Percentiles rank a stretch among this genome's conserved stretches.
Conservation (phyloP, 495 filamentous ascomycete species). For the Penicillium robsamsonii region DNA sequence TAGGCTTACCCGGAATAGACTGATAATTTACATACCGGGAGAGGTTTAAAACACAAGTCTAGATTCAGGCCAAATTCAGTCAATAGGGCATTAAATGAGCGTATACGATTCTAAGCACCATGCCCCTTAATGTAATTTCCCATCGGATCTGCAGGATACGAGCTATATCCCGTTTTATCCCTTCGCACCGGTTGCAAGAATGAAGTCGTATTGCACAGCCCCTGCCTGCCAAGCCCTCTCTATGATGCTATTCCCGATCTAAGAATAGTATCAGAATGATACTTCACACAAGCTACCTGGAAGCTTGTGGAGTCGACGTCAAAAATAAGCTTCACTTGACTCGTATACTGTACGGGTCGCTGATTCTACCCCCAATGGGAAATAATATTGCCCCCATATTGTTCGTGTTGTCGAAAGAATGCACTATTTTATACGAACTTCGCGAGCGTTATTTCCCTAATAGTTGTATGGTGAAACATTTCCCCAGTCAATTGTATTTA, state of each 20-base stretch:
- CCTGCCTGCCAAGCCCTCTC: neutral
- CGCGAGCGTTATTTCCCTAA: neutral
- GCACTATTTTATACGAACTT: neutral
- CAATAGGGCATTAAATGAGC: too few species aligned
- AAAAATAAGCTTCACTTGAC: neutral
- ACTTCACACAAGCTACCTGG: neutral
- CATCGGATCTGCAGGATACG: neutral
- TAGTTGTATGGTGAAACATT: neutral
- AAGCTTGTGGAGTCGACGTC: neutral
- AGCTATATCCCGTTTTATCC: neutral
- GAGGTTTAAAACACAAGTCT: too few species aligned
- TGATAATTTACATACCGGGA: too few species aligned
- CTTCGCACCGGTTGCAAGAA: neutral
- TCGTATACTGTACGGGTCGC: neutral
- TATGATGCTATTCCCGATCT: neutral
- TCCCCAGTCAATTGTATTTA: neutral
- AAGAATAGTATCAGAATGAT: neutral
- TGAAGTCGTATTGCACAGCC: neutral
- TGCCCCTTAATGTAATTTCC: too few species aligned
- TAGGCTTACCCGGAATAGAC: too few species aligned
- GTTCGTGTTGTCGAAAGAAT: neutral
- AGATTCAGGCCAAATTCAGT: too few species aligned
- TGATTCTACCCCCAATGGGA: neutral
- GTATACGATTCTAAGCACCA: too few species aligned
- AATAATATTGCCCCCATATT: neutral